phyloP scores from a whole-genome alignment of 2,329 filamentous ascomycete genomes.

The Exophiala bonariae region DNA sequence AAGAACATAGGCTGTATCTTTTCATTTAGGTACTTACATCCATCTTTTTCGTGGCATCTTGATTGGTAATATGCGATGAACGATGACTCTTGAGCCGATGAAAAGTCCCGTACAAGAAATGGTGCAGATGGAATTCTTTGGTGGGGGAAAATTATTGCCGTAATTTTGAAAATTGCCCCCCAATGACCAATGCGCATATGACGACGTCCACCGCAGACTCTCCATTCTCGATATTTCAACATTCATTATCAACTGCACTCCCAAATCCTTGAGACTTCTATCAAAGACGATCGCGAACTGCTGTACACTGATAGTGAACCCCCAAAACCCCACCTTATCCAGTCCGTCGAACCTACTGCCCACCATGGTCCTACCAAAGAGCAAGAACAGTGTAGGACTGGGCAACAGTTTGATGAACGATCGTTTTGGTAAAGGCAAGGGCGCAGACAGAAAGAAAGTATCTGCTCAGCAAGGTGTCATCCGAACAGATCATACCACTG shows the following conservation, averaged over 20 bases:
- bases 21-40: conserved; percentile 67
- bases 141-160: neutral
- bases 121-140: neutral
- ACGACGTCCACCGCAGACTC: no score
- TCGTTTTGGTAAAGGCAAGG: conserved; percentile 92
- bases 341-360: no score
- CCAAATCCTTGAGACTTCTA: no score
- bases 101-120: no score
- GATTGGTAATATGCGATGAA: neutral
- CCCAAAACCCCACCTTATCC: no score
- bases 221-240: no score
- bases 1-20: conserved; percentile 31
- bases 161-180: conserved; percentile 1
- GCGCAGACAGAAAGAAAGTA: conserved; percentile 74
- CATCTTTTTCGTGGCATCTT: conserved; percentile 64
- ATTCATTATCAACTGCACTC: no score
- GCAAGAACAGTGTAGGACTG: conserved; percentile 90
- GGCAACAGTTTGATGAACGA: conserved; percentile 99
- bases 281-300: no score
- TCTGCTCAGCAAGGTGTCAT: conserved; percentile 67
- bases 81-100: no score
- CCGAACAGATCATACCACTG: conserved; percentile 65
- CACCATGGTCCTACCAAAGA: conserved; percentile 79
- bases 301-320: no score
- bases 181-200: no score